phyloP scores from a whole-genome alignment of 1,284 basidiomycete species.

The Cutaneotrichosporon cutaneum region DNA sequence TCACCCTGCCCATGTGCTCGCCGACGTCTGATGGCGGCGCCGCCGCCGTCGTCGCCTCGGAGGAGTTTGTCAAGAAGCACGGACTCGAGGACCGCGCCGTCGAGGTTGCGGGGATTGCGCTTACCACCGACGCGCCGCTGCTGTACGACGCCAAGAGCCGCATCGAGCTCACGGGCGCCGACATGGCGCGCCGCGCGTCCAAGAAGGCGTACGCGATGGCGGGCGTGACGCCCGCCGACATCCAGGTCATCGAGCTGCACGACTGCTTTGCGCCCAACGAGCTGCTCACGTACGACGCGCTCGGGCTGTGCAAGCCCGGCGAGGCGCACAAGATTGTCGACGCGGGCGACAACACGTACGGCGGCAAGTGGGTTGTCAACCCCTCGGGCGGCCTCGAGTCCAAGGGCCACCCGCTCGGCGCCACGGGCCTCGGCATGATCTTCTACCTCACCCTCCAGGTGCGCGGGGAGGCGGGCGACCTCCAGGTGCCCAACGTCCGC shows the following conservation, averaged over 20 bases:
- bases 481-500: constrained; percentile 23
- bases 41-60: constrained; percentile 19
- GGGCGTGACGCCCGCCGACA: constrained; percentile 18
- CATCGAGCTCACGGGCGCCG: constrained; percentile 25
- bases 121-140: constrained; percentile 21
- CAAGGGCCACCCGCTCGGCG: constrained; percentile 29
- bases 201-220: constrained; percentile 22
- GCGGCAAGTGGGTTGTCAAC: constrained; percentile 29
- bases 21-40: constrained; percentile 26
- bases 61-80: constrained; percentile 24
- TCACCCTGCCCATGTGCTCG: constrained; percentile 29
- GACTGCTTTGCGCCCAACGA: constrained; percentile 31
- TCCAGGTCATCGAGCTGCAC: constrained; percentile 30
- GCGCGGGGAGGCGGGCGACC: constrained; percentile 24
- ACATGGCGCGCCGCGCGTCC: constrained; percentile 24
- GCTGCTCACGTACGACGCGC: constrained; percentile 26
- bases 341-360: constrained; percentile 25
- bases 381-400: constrained; percentile 26
- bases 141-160: constrained; percentile 23
- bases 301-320: constrained; percentile 20
- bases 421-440: constrained; percentile 28
- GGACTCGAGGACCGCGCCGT: constrained; percentile 26
- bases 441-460: constrained; percentile 28
- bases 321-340: constrained; percentile 25
- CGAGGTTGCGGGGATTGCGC: constrained; percentile 21